Base-by-base conservation (phyloP, 768 basidiomycete species). In the Calocybe gangraenosa region DNA sequence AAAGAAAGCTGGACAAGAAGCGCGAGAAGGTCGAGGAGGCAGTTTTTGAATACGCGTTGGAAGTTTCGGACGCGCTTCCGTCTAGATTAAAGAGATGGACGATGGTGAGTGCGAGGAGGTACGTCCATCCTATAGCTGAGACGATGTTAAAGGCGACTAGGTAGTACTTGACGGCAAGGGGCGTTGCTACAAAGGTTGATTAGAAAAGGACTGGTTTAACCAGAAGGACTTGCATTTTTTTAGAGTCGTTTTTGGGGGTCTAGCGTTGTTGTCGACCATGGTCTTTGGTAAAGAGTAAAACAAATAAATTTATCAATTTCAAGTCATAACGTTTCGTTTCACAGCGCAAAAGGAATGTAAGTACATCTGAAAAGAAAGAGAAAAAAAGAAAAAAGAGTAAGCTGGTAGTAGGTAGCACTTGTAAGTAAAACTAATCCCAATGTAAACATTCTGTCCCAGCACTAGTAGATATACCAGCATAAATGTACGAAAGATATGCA, bases 81-180 rank as follows among this genome's bases (percentile, higher is more conserved):
- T 74, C 71, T 30, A 71, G 53, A 44, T 73, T 66, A 54, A 67
- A 57, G 49, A 87, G 59, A 56, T 81, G 77, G 49, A 64, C 52
- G 52, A 82, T 43, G 45, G 79, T 78, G 40, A 69, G 59, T 58
- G 70, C 48, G 54, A 95, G 81, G 48, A 95, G 65, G 63, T 79
- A 79, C 0, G 64, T 62, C 94, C 94, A 97, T 36, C 83, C 85
- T 11, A 81, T 37, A 0, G 84, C 70, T 0, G 91, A 92, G 28
- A 83, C 56, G 51, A 75, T 54, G 67, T 97, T 96, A 75, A 93
- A 97, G 0, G 67, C 61, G 44, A 88, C 55, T 2, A 97, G 75
- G 67, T 95, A 96, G 61, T 65, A 67, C 47, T 69, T 75, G 39
- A 74, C 57, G 18, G 59, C 44, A 0, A 57, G 9, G 11, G 62